These are phyloP conservation scores for Coemansia sp. DNA, from an alignment of 192 early-diverging fungal genomes.

Conservation along the genomic window DNA sequence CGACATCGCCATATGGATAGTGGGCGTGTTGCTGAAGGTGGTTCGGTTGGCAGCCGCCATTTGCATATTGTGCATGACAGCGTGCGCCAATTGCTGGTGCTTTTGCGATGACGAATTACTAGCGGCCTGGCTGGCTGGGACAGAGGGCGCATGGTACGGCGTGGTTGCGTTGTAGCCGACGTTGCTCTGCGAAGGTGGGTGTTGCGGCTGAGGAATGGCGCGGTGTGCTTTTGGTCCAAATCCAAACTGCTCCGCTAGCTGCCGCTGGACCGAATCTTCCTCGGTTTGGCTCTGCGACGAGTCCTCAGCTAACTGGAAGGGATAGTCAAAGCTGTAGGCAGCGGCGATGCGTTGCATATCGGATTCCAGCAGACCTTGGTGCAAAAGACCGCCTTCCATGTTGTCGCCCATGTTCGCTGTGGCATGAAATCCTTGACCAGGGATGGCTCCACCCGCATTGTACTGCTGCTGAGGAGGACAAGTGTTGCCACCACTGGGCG, in stretches of 20 bases:
- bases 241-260: conserved; percentile 32
- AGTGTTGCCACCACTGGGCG: not conserved
- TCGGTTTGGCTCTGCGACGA: conserved; percentile 1
- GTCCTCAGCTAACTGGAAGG: conserved; percentile 9
- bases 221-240: conserved; percentile 4
- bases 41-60: conserved; percentile 3
- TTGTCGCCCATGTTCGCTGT: not conserved
- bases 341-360: conserved; percentile 9
- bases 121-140: not conserved
- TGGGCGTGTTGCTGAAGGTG: not conserved
- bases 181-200: not conserved
- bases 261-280: conserved; percentile 6
- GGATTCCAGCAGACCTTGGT: not conserved
- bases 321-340: conserved; percentile 25
- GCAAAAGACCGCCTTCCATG: not conserved
- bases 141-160: not conserved
- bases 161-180: not conserved
- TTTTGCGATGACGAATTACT: not conserved
- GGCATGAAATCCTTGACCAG: not conserved
- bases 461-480: not conserved
- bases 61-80: conserved; percentile 7
- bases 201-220: not conserved
- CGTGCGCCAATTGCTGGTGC: not conserved
- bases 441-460: not conserved
- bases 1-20: conserved; percentile 9